Base-by-base conservation (phyloP, 1,284 basidiomycete genomes). In the Ustilago trichophora region DNA sequence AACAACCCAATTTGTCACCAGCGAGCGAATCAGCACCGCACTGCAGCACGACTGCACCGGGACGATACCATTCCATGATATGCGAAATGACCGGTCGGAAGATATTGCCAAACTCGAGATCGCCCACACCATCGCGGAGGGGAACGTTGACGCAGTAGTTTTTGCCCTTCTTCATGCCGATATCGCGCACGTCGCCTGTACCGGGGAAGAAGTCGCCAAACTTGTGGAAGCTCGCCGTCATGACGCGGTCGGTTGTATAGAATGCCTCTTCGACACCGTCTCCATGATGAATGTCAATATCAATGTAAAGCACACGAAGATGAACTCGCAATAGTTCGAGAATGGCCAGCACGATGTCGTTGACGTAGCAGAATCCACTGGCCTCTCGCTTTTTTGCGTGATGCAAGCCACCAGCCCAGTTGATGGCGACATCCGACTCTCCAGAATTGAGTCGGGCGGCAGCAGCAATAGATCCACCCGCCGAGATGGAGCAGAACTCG, bases 211-310 rank as follows among this genome's bases (percentile, higher is more conserved):
- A 98, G 77, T 97, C 93, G 19, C 95, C 94, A 77, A 91, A 97
- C 71, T 84, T 84, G 85, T 98, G 96, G 81, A 98, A 96, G 34
- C 90, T 74, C 90, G 80, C 89, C 89, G 95, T 98, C 90, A 98
- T 93, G 72, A 98, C 95, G 47, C 95, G 86, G 81, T 98, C 91
- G 3, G 93, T 97, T 21, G 92, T 93, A 82, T 97, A 98, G 84
- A 98, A 98, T 1, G 95, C 96, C 81, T 98, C 95, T 77, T 98
- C 95, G 29, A 98, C 95, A 16, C 95, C 96, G 79, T 98, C 96
- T 7, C 95, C 95, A 76, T 98, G 95, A 82, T 98, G 95, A 53
- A 93, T 93, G 82, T 98, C 95, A 54, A 98, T 95, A 82, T 98
- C 95, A 80, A 98, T 91, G 82, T 98, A 98, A 21, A 98, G 85